Conservation (phyloP, 75 land plant species). For the Chamaecyparis obtusa region DNA sequence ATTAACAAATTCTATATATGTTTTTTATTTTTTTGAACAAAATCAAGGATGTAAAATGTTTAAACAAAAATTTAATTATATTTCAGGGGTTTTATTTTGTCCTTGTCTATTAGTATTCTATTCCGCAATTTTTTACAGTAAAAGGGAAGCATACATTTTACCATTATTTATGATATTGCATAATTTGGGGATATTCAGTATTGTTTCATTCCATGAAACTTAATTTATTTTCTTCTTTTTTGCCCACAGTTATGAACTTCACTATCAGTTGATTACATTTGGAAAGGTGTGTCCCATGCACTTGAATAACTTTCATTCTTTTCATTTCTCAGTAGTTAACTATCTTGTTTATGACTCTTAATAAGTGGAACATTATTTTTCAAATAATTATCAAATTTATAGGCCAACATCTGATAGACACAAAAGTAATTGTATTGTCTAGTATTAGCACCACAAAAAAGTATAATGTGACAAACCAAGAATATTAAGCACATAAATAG, state of each 20-base stretch:
- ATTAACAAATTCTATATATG: background rate
- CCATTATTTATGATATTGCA: background rate
- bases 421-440: background rate
- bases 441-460: background rate
- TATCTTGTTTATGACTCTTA: background rate
- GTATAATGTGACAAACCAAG: background rate
- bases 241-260: constrained; percentile 81
- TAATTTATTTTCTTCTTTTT: background rate
- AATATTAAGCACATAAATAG: background rate
- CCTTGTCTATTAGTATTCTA: background rate
- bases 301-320: background rate
- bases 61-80: background rate
- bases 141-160: background rate
- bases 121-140: background rate
- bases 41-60: background rate
- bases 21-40: background rate
- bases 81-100: background rate
- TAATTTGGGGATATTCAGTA: background rate
- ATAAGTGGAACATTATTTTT: background rate
- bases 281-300: constrained; percentile 69
- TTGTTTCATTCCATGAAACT: background rate
- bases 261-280: constrained; percentile 97
- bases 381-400: background rate
- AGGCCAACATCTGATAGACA: background rate
- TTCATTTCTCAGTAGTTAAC: background rate